phyloP scores from a whole-genome alignment of 768 basidiomycete species.

The Boletus coccyginus region DNA sequence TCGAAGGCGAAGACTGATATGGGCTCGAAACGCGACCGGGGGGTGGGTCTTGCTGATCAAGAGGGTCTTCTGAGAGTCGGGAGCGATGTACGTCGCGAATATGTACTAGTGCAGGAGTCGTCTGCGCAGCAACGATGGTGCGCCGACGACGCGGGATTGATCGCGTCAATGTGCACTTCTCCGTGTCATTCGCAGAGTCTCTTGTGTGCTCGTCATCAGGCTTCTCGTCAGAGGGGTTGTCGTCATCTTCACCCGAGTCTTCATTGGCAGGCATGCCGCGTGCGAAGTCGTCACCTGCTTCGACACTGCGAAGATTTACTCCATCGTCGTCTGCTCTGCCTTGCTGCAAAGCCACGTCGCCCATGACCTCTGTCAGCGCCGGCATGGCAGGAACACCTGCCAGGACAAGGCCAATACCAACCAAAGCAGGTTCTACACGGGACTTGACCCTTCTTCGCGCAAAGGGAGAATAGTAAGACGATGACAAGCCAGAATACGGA shows the following conservation, averaged over 20 bases:
- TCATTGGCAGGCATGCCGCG: constrained; percentile 20
- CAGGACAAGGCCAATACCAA: constrained; percentile 81
- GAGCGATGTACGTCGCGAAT: constrained; percentile 51
- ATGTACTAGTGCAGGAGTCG: constrained; percentile 69
- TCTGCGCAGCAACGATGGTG: constrained; percentile 65
- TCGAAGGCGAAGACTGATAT: constrained; percentile 71
- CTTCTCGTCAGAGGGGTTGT: constrained; percentile 46
- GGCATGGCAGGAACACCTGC: constrained; percentile 81
- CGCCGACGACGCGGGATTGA: constrained; percentile 36
- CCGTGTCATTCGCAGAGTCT: constrained; percentile 16
- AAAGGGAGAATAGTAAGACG: constrained; percentile 49
- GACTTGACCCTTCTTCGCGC: constrained; percentile 65
- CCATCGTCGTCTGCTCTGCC: constrained; percentile 72
- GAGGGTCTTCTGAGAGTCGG: constrained; percentile 67
- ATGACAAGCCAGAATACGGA: constrained; percentile 63
- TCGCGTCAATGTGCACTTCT: constrained; percentile 7
- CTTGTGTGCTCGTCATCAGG: constrained; percentile 24
- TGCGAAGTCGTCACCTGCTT: constrained; percentile 42
- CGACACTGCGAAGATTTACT: constrained; percentile 46
- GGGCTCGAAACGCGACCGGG: constrained; percentile 39
- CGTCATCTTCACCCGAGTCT: constrained; percentile 37
- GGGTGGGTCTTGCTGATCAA: constrained; percentile 61
- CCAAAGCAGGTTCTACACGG: constrained; percentile 68
- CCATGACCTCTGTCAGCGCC: constrained; percentile 64
- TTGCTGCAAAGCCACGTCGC: constrained; percentile 86